Base-by-base conservation (phyloP, 139 green algal genomes). In the Tetradesmus obliquus region DNA sequence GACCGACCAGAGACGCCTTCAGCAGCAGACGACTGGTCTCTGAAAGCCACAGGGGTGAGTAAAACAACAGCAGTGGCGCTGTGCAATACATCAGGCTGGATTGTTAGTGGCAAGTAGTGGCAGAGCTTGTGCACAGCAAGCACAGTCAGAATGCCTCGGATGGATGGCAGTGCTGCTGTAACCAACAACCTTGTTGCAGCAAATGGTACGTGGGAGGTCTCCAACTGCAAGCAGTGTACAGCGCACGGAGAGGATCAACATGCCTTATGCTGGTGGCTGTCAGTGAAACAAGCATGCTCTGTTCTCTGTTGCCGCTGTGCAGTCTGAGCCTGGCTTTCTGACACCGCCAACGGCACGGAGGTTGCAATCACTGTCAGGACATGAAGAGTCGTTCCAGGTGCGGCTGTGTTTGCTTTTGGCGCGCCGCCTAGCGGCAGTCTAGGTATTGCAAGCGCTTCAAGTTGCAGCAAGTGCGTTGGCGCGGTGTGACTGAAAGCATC, bases 321-420 rank as follows among this genome's bases (percentile, higher is more conserved):
- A 76, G 76, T 82, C 76, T 55, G 24, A 82, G 45, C 60, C 86
- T 69, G 86, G 86, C 6, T 90, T 60, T 71, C 51, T 84, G 20
- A 90, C 86, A 71, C 86, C 86, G 8, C 86, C 86, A 10, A 55
- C 69, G 32, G 86, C 71, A 3, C 79, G 71, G 71, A 32, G 86
- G 5, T 20, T 90, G 55, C 71, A 83, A 62, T 84, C 69, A 3
- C n/a, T 90, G 53, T 90, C 86, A 9, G 86, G 86, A 20, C 86
- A 90, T 71, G 86, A 90, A 71, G 71, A 90, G 2, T 58, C 69
- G 1, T 90, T 90, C 53, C 86, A 90, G 86, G 86, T 90, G n/a
- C 12, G 66, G 66, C 66, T 76, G 66, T 19, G 32, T 0, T 45
- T 45, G 32, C 32, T 45, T 45, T 45, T 45, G 32, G 32, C 32